Base-by-base conservation (phyloP, 2,329 filamentous ascomycete genomes). In the Myriosclerotinia curreyana region DNA sequence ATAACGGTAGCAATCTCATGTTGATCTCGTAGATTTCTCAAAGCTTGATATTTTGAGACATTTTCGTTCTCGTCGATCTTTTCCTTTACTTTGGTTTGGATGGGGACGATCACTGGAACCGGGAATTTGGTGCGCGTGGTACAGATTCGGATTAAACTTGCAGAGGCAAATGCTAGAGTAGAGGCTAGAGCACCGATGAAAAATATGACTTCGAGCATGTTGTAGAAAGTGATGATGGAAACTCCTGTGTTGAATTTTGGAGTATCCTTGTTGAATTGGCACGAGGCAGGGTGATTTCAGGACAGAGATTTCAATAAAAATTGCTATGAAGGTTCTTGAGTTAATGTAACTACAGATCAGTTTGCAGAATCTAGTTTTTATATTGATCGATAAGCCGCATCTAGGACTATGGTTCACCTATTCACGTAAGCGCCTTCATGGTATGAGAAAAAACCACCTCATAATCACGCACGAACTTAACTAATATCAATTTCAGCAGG, bases 11-110 rank as follows among this genome's bases (percentile, higher is more conserved):
- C 44, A 25, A 48, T 34, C 58, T 63, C 61, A 34, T 63, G 61
- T n/a, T 36, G n/a, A 25, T 58, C 9, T 50, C 34, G 22, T 25
- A 56, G 22, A 49, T n/a, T 42, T 48, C 52, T 55, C 6, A 62
- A 25, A 40, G 12, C 28, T 25, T 55, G 51, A 31, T 62, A 62
- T 48, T 49, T 62, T 15, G 60, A 62, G 15, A 28, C 15, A 36
- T 62, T 62, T n/a, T 56, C 51, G 15, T 55, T 49, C 12, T 28
- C 22, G 4, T 56, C 51, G 31, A 55, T 62, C 50, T 49, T 36
- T n/a, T 36, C 40, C 20, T 49, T 36, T 2, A 40, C 17, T 25
- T 28, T 62, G 6, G 15, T 28, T 56, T 44, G 38, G 31, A 56
- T 38, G 15, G 51, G 38, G 11, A 38, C 17, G 42, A 34, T 25